Conservation (phyloP, 768 basidiomycete species). For the Mycena pura region DNA sequence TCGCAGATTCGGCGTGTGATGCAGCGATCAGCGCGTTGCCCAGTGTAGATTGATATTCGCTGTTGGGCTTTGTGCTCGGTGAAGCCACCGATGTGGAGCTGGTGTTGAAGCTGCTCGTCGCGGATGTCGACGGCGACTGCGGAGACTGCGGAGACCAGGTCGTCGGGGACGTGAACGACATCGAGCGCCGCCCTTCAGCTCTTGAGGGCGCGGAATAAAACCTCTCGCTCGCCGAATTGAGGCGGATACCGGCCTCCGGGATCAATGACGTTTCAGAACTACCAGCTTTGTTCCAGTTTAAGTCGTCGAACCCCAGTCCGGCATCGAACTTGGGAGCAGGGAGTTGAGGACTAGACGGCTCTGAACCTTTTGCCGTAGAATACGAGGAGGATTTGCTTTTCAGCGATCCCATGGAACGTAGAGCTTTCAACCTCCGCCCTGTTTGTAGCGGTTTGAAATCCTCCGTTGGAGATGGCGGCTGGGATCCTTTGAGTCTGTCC, state of each 20-base stretch:
- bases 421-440: slow-evolving; percentile 68
- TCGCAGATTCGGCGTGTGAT: slow-evolving; percentile 92
- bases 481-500: slow-evolving; percentile 62
- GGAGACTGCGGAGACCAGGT: slow-evolving; percentile 40
- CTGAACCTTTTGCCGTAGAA: slow-evolving; percentile 41
- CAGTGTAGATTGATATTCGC: slow-evolving; percentile 70
- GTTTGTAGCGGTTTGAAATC: slow-evolving; percentile 41
- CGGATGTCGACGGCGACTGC: slow-evolving; percentile 59
- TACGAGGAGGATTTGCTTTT: slow-evolving; percentile 56
- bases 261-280: slow-evolving; percentile 31
- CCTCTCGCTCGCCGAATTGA: slow-evolving; percentile 41
- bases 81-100: slow-evolving; percentile 40
- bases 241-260: slow-evolving; percentile 33
- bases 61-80: slow-evolving; percentile 39
- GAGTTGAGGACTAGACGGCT: slow-evolving; percentile 55
- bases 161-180: slow-evolving; percentile 70
- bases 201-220: slow-evolving; percentile 48
- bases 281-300: slow-evolving; percentile 55
- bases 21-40: slow-evolving; percentile 92
- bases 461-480: slow-evolving; percentile 51
- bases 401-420: slow-evolving; percentile 84
- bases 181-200: slow-evolving; percentile 67
- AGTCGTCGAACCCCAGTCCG: slow-evolving; percentile 61
- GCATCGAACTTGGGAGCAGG: slow-evolving; percentile 60
- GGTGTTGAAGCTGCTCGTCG: slow-evolving; percentile 47